phyloP scores from a whole-genome alignment of 2,329 filamentous ascomycete species.

The Grosmannia serpens region DNA sequence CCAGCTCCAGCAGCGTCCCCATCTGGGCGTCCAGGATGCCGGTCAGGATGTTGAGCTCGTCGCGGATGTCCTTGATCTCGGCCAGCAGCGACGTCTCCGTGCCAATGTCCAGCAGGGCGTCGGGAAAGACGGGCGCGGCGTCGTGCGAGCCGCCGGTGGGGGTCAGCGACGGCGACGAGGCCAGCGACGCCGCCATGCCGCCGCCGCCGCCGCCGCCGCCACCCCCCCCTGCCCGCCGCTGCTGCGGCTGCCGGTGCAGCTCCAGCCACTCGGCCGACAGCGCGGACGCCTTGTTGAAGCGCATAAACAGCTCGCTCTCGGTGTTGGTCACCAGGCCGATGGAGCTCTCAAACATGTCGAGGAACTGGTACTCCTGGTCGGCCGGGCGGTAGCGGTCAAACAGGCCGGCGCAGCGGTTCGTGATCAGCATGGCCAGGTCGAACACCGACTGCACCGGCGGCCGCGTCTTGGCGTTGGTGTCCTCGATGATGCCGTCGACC shows the following conservation, averaged over 20 bases:
- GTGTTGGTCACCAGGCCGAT: constrained; percentile 43
- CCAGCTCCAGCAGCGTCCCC: constrained; percentile 24
- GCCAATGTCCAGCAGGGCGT: constrained; percentile 46
- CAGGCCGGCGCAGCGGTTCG: constrained; percentile 45
- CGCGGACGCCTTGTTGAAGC: constrained; percentile 47
- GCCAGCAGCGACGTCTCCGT: constrained; percentile 48
- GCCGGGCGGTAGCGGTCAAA: constrained; percentile 48
- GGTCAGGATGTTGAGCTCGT: constrained; percentile 53
- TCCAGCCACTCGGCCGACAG: constrained; percentile 44
- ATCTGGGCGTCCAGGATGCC: constrained; percentile 20
- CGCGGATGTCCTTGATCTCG: constrained; percentile 56
- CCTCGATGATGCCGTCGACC: constrained; percentile 50
- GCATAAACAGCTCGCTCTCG: constrained; percentile 46
- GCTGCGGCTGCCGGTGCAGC: constrained; percentile 20
- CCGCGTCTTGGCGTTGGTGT: constrained; percentile 52
- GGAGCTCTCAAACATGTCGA: constrained; percentile 56
- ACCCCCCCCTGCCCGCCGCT: neutral
- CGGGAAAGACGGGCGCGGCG: constrained; percentile 28
- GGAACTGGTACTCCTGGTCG: constrained; percentile 50
- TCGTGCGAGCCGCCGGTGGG: neutral
- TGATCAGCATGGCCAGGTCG: constrained; percentile 51
- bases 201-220: neutral
- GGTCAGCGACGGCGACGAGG: neutral
- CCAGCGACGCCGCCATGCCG: neutral
- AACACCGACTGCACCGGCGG: constrained; percentile 49